phyloP scores from a whole-genome alignment of 2,329 filamentous ascomycete genomes.

The Sclerotiophoma versabilis region DNA sequence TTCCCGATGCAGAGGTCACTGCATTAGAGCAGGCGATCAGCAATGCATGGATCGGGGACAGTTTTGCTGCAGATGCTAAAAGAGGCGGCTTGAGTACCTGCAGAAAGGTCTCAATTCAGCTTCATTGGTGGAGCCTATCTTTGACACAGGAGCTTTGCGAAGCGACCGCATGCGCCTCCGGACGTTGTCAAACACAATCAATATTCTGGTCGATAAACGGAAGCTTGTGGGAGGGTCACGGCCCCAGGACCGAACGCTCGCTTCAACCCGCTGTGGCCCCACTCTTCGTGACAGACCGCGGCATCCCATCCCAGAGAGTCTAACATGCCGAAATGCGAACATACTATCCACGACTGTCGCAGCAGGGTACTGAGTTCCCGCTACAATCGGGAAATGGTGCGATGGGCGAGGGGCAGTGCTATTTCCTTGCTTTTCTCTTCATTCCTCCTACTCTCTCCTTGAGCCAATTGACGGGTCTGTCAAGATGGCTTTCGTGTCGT shows the following conservation, averaged over 20 bases:
- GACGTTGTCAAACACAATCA: background rate
- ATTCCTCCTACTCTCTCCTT: background rate
- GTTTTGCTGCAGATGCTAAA: background rate
- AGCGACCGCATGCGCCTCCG: background rate
- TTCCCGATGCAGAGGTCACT: background rate
- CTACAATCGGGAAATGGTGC: conserved; percentile 1
- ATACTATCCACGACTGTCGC: conserved; percentile 6
- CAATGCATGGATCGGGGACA: conserved; percentile 2
- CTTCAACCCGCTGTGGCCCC: conserved; percentile 12
- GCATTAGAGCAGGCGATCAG: conserved; percentile 3
- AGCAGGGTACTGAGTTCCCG: conserved; percentile 2
- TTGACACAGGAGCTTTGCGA: no score
- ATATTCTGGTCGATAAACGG: conserved; percentile 2
- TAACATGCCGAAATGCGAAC: conserved; percentile 8
- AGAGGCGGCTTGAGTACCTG: background rate
- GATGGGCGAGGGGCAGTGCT: background rate
- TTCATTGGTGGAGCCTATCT: no score
- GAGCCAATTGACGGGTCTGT: background rate
- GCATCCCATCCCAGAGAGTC: conserved; percentile 6
- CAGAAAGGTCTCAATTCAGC: no score
- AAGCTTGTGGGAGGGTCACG: conserved; percentile 1
- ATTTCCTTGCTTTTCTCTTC: background rate
- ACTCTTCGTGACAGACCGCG: conserved; percentile 2
- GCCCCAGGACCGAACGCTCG: conserved; percentile 8
- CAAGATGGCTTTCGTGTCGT: conserved; percentile 15